Evolutionary conservation across 768 basidiomycete species (phyloP).

Genomic region (Kwoniella sp.): DNA sequence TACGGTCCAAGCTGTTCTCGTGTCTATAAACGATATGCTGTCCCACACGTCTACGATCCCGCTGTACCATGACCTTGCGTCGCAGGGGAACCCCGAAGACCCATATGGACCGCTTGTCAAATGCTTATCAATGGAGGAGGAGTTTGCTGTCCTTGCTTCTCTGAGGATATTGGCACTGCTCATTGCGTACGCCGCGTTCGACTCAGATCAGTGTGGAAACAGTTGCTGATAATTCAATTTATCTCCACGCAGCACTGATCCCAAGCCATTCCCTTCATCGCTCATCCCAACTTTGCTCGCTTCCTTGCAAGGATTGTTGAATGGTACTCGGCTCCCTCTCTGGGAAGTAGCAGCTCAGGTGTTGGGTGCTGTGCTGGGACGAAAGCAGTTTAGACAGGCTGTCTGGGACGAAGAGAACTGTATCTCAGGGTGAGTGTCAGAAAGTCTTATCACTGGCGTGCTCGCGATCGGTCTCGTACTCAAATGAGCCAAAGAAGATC

Average conservation of each 20-base stretch:
- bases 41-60: constrained; percentile 44
- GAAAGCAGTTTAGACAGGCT: constrained; percentile 74
- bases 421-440: constrained; percentile 52
- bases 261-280: constrained; percentile 43
- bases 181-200: constrained; percentile 62
- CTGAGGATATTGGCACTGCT: constrained; percentile 85
- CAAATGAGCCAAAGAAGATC: too few relatives aligned
- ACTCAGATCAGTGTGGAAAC: too few relatives aligned
- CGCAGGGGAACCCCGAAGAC: constrained; percentile 32
- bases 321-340: constrained; percentile 58
- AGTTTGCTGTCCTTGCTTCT: constrained; percentile 90
- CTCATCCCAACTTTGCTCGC: constrained; percentile 38
- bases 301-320: constrained; percentile 62
- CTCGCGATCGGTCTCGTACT: too few relatives aligned
- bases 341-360: constrained; percentile 91
- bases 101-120: constrained; percentile 58
- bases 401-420: constrained; percentile 66
- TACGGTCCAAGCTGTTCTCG: constrained; percentile 70
- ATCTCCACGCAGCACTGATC: constrained; percentile 43
- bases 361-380: constrained; percentile 77
- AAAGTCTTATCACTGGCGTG: neutral
- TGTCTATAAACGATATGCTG: constrained; percentile 79
- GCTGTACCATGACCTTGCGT: constrained; percentile 46
- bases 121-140: constrained; percentile 80
- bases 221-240: neutral